Evolutionary conservation across 2,329 filamentous ascomycete genomes (phyloP), one percentile per base, ranked within the genome.

Genomic region (Clathrospora elynae): DNA sequence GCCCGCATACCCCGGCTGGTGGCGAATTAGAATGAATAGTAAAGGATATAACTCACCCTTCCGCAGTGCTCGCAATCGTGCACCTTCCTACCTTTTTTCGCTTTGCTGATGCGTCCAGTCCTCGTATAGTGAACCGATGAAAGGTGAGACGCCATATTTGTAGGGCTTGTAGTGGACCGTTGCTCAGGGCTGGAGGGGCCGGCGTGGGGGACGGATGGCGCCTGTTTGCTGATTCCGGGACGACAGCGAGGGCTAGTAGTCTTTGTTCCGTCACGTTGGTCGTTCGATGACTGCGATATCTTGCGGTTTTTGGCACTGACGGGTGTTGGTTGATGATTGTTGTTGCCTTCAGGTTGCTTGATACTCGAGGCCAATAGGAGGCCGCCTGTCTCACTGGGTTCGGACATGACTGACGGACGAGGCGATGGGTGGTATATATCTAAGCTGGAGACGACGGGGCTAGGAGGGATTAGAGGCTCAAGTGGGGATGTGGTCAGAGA

Each of bases 81-180:
- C 13, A 76, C 70, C 49, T 73, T 72, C 26, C 71, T 40, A 10
- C 74, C 74, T 46, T 77, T 77, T 51, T 73, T 71, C 5, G 74
- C 74, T 59, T 75, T 76, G 44, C 72, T 75, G 35, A 76, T 68
- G 18, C 74, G 67, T 13, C 74, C 74, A 17, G 74, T 76, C 49
- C 67, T 69, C 13, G 74, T 77, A 53, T 71, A 74, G 42, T 68
- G 64, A 39, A 73, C 60, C 11, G 67, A 53, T 23, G 47, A 42
- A 20, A 58, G 42, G 20, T 64, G 58, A 25, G 58, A 61, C 30
- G 53, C 42, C 55, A 61, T 64, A 20, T 62, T 59, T 13, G 53
- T 54, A 35, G 69, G 64, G 56, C 63, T 68, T 44, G 46, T 45
- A 23, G 47, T 39, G 12, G 64, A 68, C 35, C 55, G 61, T 53